Evolutionary conservation across 2,329 filamentous ascomycete species (phyloP).

Genomic region (Herpotrichia juniperi): DNA sequence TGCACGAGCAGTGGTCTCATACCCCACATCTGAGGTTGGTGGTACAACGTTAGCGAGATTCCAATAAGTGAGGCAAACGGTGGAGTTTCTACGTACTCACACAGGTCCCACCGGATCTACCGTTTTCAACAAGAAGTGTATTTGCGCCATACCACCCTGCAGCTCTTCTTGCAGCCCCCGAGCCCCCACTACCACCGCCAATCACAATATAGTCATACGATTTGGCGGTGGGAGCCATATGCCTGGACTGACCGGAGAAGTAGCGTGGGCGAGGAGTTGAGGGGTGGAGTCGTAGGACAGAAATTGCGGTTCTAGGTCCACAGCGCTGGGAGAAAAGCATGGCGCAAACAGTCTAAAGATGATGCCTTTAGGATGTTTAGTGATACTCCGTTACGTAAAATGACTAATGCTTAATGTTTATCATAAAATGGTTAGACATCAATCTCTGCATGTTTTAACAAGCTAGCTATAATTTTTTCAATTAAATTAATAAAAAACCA

Average conservation of each 20-base stretch:
- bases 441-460: too few species aligned
- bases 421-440: too few species aligned
- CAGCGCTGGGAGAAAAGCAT: constrained; percentile 11
- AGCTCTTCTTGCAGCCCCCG: constrained; percentile 56
- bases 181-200: constrained; percentile 60
- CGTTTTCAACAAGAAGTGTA: constrained; percentile 58
- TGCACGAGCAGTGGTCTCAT: constrained; percentile 37
- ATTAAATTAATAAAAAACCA: too few species aligned
- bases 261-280: constrained; percentile 4
- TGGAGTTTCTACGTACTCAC: constrained; percentile 48
- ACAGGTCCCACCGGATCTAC: constrained; percentile 56
- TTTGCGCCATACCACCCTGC: constrained; percentile 60
- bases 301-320: constrained; percentile 12
- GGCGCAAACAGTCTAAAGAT: constrained; percentile 6
- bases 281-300: constrained; percentile 5
- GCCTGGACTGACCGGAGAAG: background rate
- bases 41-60: background rate
- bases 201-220: constrained; percentile 63
- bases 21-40: background rate
- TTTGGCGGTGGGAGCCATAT: constrained; percentile 54
- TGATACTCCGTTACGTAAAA: too few species aligned
- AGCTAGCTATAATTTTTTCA: too few species aligned
- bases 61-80: background rate
- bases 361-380: too few species aligned
- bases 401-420: too few species aligned